Base-by-base conservation (phyloP, 1,284 basidiomycete species). In the Pterulicium gracile region DNA sequence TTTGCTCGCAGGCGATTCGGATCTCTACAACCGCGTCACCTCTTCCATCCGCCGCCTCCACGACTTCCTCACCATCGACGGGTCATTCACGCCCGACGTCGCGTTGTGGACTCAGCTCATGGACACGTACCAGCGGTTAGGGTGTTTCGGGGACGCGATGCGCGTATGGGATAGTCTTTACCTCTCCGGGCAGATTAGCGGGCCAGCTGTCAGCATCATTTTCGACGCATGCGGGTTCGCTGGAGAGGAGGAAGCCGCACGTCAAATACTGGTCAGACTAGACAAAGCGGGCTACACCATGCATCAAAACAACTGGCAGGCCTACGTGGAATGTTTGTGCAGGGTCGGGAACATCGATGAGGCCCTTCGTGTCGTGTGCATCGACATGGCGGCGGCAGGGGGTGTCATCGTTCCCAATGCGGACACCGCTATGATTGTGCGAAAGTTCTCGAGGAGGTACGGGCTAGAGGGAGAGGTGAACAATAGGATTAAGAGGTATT, bases 241-340 rank as follows among this genome's bases (percentile, higher is more conserved):
- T 3, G 67, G 71, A 4, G 66, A 74, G 18, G 59, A 69, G 52
- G 63, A 63, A 15, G 61, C 71, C n/a, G 82, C 79, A 0, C 62
- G 64, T 44, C 65, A 69, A 45, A 73, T 83, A 24, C 73, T 73
- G 59, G 52, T 57, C 12, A 72, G 72, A 58, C 66, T 87, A n/a
- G 57, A 61, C 18, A 62, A 64, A 39, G 68, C 70, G 44, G 66
- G 68, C 3, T 79, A 80, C 54, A 56, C 56, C 14, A 64, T 84
- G 49, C 81, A 81, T 54, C 62, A 69, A 47, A 66, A 72, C 36
- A 82, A 84, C 51, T 92, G 87, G 82, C 81, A 86, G 49, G 72
- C 79, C 0, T 92, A 81, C 73, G 59, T 95, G n/a, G 90, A 95
- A 61, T 89, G 86, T 58, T 69, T 95, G n/a, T 87, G 86, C 54